Percentiles rank a stretch among this genome's conserved stretches.
phyloP scores from a whole-genome alignment of 768 basidiomycete species.

The Tricholoma terreum region DNA sequence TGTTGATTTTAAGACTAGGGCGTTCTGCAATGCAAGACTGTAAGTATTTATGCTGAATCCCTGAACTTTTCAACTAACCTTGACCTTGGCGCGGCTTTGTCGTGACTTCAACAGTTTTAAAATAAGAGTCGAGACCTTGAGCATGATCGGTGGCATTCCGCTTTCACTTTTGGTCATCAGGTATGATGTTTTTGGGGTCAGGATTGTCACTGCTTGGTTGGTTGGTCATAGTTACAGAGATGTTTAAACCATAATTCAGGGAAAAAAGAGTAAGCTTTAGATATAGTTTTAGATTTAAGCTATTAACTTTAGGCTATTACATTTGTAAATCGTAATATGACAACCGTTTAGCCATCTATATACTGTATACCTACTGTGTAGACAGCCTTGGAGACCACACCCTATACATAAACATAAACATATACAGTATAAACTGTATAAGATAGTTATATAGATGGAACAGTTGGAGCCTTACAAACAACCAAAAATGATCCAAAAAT shows the following conservation, averaged over 20 bases:
- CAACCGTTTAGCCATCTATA: conserved; percentile 5
- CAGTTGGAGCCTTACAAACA: conserved; percentile 12
- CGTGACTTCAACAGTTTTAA: no score
- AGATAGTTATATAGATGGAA: conserved; percentile 1
- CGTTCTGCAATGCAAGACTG: no score
- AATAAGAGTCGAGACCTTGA: background rate
- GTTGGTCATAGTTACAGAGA: background rate
- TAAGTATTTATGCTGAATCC: no score
- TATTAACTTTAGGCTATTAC: background rate
- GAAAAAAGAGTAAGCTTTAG: no score
- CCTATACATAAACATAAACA: conserved; percentile 15
- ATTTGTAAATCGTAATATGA: background rate
- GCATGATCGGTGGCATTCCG: background rate
- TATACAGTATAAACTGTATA: conserved; percentile 11
- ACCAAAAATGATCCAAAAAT: no score
- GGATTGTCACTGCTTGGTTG: background rate
- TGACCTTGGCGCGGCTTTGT: background rate
- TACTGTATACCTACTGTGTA: conserved; percentile 12
- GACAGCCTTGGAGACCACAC: background rate
- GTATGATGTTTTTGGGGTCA: no score
- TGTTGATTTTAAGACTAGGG: no score
- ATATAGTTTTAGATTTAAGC: background rate
- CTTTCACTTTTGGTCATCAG: no score
- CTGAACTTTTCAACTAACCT: no score
- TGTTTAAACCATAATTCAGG: background rate